A percentile compares a stretch with the other conserved stretches of the same genome.
Evolutionary conservation across 208 protist species (phyloP).

Genomic region (Acanthamoeba triangularis): DNA sequence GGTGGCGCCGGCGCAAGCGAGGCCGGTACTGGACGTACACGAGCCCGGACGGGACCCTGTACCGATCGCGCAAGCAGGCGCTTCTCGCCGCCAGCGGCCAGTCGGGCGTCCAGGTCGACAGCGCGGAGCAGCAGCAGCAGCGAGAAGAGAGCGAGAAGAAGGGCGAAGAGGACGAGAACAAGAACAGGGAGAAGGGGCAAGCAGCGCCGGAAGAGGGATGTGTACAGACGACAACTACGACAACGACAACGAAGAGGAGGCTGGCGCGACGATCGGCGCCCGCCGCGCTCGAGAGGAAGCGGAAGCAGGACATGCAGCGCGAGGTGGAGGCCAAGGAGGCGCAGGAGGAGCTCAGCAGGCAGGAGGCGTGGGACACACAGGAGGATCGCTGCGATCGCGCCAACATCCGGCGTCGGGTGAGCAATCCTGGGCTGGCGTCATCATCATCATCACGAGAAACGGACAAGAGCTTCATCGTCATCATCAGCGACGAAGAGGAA

Average conservation of each 20-base stretch:
- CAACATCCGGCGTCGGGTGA: too few species aligned
- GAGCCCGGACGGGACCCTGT: background rate
- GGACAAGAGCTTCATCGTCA: too few species aligned
- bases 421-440: too few species aligned
- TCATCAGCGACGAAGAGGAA: too few species aligned
- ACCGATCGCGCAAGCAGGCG: background rate
- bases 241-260: background rate
- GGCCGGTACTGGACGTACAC: background rate
- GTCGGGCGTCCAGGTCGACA: background rate
- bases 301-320: constrained; percentile 11
- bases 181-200: background rate
- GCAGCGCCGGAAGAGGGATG: too few species aligned
- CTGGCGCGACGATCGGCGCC: constrained; percentile 10
- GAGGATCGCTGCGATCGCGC: too few species aligned
- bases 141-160: background rate
- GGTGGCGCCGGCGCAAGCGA: background rate
- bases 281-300: background rate
- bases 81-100: background rate
- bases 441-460: too few species aligned
- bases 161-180: background rate
- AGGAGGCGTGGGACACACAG: background rate
- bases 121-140: background rate
- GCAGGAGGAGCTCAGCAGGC: constrained; percentile 4
- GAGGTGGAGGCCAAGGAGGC: constrained; percentile 42
- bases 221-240: background rate